phyloP scores from a whole-genome alignment of 2,329 filamentous ascomycete species.

The Xylariomycetidae sp. region DNA sequence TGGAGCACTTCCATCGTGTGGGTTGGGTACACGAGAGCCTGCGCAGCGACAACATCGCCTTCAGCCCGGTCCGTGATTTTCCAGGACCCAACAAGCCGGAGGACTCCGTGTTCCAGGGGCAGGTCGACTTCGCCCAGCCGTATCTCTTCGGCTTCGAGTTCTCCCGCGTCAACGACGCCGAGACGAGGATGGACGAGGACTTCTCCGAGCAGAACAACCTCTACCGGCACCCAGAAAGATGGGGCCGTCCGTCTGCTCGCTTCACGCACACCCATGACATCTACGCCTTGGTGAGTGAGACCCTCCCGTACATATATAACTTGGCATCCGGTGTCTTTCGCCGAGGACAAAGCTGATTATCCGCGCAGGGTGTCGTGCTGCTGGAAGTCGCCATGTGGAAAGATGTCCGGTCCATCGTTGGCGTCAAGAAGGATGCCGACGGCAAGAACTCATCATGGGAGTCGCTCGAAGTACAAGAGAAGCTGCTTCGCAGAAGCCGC shows the following conservation, averaged over 20 bases:
- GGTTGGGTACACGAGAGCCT: not conserved
- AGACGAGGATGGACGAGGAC: not conserved
- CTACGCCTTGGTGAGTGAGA: not conserved
- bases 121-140: not conserved
- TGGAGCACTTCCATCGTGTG: not conserved
- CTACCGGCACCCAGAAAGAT: not conserved
- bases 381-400: not conserved
- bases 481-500: not conserved
- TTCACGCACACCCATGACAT: not conserved
- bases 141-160: conserved; percentile 1
- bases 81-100: not conserved
- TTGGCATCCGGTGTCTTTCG: not conserved
- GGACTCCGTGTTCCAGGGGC: not conserved
- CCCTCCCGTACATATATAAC: not conserved
- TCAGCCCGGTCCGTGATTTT: not conserved
- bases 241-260: not conserved
- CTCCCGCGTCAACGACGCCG: not conserved
- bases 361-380: not conserved
- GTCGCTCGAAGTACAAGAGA: not conserved
- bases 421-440: not conserved
- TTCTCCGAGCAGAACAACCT: not conserved
- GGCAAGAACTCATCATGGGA: not conserved
- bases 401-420: not conserved
- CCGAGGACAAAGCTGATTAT: not conserved
- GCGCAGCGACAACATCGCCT: not conserved